phyloP scores from a whole-genome alignment of 2,329 filamentous ascomycete species.

The Celoporthe dispersa region DNA sequence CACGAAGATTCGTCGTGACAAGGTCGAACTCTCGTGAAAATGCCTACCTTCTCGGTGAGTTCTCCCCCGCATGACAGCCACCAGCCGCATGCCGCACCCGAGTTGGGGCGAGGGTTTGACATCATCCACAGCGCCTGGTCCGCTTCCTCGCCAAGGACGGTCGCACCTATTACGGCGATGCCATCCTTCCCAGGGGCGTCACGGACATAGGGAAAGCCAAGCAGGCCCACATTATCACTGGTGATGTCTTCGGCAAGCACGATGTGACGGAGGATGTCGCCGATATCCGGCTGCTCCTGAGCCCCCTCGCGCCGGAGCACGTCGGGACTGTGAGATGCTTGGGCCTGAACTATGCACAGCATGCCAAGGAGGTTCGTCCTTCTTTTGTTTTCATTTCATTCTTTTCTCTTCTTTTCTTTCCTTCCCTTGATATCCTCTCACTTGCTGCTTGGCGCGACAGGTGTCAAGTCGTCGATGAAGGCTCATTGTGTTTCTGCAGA shows the following conservation, averaged over 20 bases:
- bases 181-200: conserved; percentile 65
- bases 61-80: not conserved
- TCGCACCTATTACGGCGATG: conserved; percentile 73
- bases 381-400: not conserved
- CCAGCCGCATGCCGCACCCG: not conserved
- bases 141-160: conserved; percentile 76
- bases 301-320: conserved; percentile 65
- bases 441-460: not conserved
- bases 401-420: not conserved
- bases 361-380: conserved; percentile 65
- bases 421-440: too few relatives aligned
- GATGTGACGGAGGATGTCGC: conserved; percentile 65
- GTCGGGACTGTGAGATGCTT: conserved; percentile 71
- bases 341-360: conserved; percentile 73
- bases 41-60: conserved; percentile 35
- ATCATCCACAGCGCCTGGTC: conserved; percentile 63
- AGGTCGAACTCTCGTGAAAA: conserved; percentile 12
- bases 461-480: not conserved
- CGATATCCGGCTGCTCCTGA: conserved; percentile 60
- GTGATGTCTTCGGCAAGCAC: conserved; percentile 69
- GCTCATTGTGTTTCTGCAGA: not conserved
- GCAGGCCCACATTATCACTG: conserved; percentile 65
- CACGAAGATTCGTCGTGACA: not conserved
- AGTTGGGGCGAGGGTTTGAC: not conserved
- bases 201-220: conserved; percentile 64